Conservation (phyloP, 2,329 filamentous ascomycete genomes). For the Curvularia sp. region DNA sequence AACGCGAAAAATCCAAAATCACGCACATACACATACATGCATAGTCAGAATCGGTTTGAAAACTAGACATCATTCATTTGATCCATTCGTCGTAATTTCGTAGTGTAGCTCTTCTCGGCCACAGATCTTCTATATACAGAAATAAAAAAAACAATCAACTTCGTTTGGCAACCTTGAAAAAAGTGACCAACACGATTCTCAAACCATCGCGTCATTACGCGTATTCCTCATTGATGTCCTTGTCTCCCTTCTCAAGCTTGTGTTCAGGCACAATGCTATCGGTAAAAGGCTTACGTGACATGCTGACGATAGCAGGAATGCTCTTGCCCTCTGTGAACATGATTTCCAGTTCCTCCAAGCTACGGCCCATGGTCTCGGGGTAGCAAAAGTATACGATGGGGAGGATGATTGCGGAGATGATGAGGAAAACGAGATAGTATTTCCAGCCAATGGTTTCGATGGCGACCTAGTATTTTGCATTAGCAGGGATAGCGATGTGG, state of each 20-base stretch:
- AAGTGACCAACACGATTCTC: background rate
- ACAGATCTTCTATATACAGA: background rate
- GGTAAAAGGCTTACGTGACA: slow-evolving; percentile 28
- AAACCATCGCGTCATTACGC: background rate
- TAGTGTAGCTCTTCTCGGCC: background rate
- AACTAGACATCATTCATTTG: background rate
- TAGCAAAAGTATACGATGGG: slow-evolving; percentile 56
- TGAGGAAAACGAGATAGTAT: slow-evolving; percentile 62
- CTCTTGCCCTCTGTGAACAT: slow-evolving; percentile 51
- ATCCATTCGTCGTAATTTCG: slow-evolving; percentile 4
- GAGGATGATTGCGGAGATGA: slow-evolving; percentile 56
- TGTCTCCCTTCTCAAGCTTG: slow-evolving; percentile 24
- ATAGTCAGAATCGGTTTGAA: background rate
- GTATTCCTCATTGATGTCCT: slow-evolving; percentile 20
- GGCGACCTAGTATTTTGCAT: slow-evolving; percentile 40
- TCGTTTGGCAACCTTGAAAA: background rate
- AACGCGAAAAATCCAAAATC: too few relatives aligned
- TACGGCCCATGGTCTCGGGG: slow-evolving; percentile 60
- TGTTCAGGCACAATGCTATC: slow-evolving; percentile 15
- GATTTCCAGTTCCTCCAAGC: slow-evolving; percentile 55
- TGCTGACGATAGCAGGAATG: slow-evolving; percentile 36
- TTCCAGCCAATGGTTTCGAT: slow-evolving; percentile 60
- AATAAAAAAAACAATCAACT: background rate
- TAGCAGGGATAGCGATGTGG: background rate
- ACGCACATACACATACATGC: background rate